Evolutionary conservation across 495 filamentous ascomycete genomes (phyloP).

Genomic region (Diplogelasinospora grovesii): DNA sequence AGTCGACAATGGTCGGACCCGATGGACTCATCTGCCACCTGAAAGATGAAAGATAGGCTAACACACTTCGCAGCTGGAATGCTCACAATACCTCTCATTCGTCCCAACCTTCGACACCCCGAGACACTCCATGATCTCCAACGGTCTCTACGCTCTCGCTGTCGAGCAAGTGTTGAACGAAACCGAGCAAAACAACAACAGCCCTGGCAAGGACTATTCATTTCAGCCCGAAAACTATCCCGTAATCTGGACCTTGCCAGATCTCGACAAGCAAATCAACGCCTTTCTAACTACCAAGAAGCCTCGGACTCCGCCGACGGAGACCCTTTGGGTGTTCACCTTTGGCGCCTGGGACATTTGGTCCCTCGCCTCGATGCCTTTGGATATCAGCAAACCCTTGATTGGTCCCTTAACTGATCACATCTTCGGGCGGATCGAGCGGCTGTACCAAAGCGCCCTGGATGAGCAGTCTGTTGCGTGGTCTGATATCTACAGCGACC

Average conservation of each 20-base stretch:
- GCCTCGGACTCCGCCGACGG: conserved; percentile 17
- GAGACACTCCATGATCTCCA: conserved; percentile 23
- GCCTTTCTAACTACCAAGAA: conserved; percentile 27
- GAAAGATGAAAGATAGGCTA: conserved; percentile 12
- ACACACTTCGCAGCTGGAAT: conserved; percentile 25
- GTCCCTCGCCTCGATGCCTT: conserved; percentile 35
- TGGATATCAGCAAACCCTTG: conserved; percentile 20
- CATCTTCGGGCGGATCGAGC: conserved; percentile 35
- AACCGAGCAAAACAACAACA: conserved; percentile 6
- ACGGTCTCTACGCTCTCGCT: conserved; percentile 24
- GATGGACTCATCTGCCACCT: no score
- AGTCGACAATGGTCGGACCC: neutral
- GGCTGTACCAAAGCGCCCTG: conserved; percentile 32
- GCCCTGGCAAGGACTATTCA: conserved; percentile 27
- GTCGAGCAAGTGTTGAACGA: conserved; percentile 8
- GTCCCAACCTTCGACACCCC: conserved; percentile 18
- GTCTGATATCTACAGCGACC: neutral
- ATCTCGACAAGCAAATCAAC: conserved; percentile 35
- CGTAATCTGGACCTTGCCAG: conserved; percentile 19
- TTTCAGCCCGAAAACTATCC: conserved; percentile 31
- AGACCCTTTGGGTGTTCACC: conserved; percentile 41
- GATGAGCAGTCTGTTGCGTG: conserved; percentile 21
- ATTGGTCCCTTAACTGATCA: conserved; percentile 23
- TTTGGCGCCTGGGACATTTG: conserved; percentile 45
- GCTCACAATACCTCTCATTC: conserved; percentile 25